Base-by-base conservation (phyloP, 2,329 filamentous ascomycete genomes). In the Pseudogymnoascus destructans region DNA sequence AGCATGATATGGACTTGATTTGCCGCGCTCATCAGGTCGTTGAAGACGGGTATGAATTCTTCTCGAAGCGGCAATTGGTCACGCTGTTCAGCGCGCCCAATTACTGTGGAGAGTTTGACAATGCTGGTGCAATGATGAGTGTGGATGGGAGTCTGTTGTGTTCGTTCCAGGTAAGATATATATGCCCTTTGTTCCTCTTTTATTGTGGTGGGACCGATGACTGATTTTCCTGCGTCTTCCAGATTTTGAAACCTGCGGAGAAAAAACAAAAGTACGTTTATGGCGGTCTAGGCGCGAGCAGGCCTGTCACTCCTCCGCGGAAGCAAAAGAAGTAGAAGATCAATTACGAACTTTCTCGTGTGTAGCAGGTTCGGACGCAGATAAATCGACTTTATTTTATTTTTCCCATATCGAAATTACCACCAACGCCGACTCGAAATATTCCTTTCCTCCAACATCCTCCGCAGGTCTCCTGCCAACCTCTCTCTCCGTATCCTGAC, bases 211-310 rank as follows among this genome's bases (percentile, higher is more conserved):
- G 32, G 33, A 46, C 59, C 36, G 9, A 57, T 33, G 55, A 35
- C 59, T 69, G 62, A 70, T 59, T 60, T 58, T 25, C 27, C 32
- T 61, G 7, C 55, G 27, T 42, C 57, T 32, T 33, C 49, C 33
- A 95, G 89, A 97, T 98, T 72, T 81, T 98, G 78, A 98, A 97
- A 80, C 93, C 93, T 70, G 93, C 93, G 74, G 93, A 98, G 83
- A 98, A 98, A 86, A 98, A 98, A 86, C 92, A 96, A 89, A 97
- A 97, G 91, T 97, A 95, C 80, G 91, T 95, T 72, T 81, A 84
- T 77, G 79, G 79, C 77, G 79, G 80, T 77, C 79, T 86, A 74
- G 84, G 81, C 76, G 79, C 80, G 76, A 79, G 81, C 77, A 80
- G 79, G 77, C 80, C 81, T 73, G 77, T 80, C 74, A 84, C 82